phyloP scores from a whole-genome alignment of 257 asterid species.

The Catharanthus roseus region DNA sequence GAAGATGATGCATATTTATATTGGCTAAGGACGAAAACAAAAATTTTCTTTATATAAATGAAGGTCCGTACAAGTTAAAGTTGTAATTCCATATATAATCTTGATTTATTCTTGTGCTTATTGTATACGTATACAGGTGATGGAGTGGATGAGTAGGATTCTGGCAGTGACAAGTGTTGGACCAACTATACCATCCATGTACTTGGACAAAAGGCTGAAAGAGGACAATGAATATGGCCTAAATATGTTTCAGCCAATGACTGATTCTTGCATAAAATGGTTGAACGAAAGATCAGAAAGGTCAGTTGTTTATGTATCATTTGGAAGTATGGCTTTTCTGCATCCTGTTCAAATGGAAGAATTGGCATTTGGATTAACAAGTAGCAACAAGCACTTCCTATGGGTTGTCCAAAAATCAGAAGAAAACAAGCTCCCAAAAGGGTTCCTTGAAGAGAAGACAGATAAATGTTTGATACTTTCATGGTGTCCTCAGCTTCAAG shows the following conservation, averaged over 20 bases:
- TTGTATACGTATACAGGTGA: slow-evolving; percentile 15
- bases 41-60: too few relatives aligned
- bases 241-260: slow-evolving; percentile 15
- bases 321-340: slow-evolving; percentile 41
- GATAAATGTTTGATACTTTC: slow-evolving; percentile 40
- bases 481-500: slow-evolving; percentile 57
- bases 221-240: slow-evolving; percentile 24
- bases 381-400: slow-evolving; percentile 25
- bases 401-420: slow-evolving; percentile 53
- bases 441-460: slow-evolving; percentile 8
- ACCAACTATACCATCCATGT: slow-evolving; percentile 27
- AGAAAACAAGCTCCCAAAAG: slow-evolving; percentile 25
- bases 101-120: background rate
- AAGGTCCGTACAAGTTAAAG: too few relatives aligned
- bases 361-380: slow-evolving; percentile 27
- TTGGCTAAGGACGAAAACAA: too few relatives aligned
- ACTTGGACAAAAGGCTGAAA: too few relatives aligned
- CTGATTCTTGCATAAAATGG: slow-evolving; percentile 22
- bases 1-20: too few relatives aligned
- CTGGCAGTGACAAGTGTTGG: slow-evolving; percentile 20
- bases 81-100: too few relatives aligned
- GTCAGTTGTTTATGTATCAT: slow-evolving; percentile 28
- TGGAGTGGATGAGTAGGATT: slow-evolving; percentile 17
- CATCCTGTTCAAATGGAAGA: slow-evolving; percentile 42
- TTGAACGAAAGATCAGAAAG: slow-evolving; percentile 1